Percentiles rank a stretch among this genome's conserved stretches.
Conservation (phyloP, 352 stramenopile species). For the Phytopythium kandeliae region DNA sequence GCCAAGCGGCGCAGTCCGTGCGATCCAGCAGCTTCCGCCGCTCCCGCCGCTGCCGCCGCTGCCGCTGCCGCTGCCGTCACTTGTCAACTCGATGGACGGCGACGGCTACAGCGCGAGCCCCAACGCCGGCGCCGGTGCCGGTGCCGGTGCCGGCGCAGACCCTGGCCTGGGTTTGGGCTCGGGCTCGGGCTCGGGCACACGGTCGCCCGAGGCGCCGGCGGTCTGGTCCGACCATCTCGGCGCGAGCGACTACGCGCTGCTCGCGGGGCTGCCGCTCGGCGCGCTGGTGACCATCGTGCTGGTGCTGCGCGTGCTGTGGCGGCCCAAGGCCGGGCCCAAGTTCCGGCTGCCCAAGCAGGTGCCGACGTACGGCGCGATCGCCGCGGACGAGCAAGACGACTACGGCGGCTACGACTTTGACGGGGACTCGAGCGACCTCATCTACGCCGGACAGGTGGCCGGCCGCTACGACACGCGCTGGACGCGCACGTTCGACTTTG, state of each 20-base stretch:
- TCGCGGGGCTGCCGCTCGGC: conserved; percentile 57
- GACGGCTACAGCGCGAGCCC: neutral
- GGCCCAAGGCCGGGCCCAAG: conserved; percentile 60
- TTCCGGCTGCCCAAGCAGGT: conserved; percentile 77
- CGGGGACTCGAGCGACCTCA: conserved; percentile 74
- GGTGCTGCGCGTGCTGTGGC: conserved; percentile 71
- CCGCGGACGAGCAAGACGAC: conserved; percentile 37
- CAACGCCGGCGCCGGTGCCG: conserved; percentile 1
- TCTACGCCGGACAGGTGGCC: conserved; percentile 75
- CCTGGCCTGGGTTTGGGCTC: no score
- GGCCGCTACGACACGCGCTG: conserved; percentile 80
- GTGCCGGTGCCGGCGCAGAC: conserved; percentile 5
- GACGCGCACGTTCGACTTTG: conserved; percentile 81
- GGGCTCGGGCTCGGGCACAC: no score
- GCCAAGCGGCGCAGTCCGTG: no score
- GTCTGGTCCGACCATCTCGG: conserved; percentile 64
- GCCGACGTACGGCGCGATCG: conserved; percentile 71
- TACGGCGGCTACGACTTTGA: conserved; percentile 66
- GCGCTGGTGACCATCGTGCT: conserved; percentile 51
- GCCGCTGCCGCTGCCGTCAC: no score
- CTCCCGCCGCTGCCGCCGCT: neutral
- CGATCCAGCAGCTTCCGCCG: no score
- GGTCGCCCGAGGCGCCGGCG: no score
- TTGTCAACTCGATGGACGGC: conserved; percentile 1
- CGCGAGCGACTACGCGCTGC: conserved; percentile 52